Percentiles rank a stretch among this genome's conserved stretches.
phyloP scores from a whole-genome alignment of 495 filamentous ascomycete genomes.

The Talaromyces proteolyticus region DNA sequence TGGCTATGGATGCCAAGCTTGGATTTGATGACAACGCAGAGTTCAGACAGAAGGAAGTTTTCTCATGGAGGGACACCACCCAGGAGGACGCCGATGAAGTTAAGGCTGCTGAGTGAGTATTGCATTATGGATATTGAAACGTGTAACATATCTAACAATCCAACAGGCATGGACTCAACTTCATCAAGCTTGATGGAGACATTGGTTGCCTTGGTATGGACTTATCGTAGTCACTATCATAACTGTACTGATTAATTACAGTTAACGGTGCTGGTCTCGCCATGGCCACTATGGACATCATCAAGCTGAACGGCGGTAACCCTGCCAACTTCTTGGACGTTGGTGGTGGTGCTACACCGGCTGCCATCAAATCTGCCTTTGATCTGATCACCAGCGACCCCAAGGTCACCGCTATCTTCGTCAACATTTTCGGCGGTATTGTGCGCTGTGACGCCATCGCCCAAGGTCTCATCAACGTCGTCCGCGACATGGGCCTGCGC shows the following conservation, averaged over 20 bases:
- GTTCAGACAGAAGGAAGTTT: conserved; percentile 94
- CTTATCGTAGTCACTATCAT: conserved; percentile 9
- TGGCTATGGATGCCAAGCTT: conserved; percentile 99
- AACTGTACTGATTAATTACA: conserved; percentile 9
- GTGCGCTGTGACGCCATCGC: conserved; percentile 98
- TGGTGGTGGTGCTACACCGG: conserved; percentile 92
- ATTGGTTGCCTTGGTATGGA: conserved; percentile 78
- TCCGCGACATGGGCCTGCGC: conserved; percentile 86
- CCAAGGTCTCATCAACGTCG: conserved; percentile 89
- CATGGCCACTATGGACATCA: conserved; percentile 99
- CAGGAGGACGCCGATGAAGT: conserved; percentile 98
- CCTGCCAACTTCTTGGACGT: conserved; percentile 99
- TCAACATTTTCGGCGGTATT: conserved; percentile 99
- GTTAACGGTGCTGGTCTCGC: conserved; percentile 98
- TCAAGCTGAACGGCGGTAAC: conserved; percentile 95
- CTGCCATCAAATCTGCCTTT: conserved; percentile 95
- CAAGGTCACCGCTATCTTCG: conserved; percentile 98
- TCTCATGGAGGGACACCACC: conserved; percentile 84
- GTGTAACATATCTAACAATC: conserved; percentile 11
- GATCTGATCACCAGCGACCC: conserved; percentile 97
- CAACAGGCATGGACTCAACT: conserved; percentile 73
- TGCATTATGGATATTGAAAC: not conserved
- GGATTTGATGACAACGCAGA: conserved; percentile 98
- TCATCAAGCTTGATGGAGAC: conserved; percentile 99
- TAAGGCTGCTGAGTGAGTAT: conserved; percentile 74